These are phyloP conservation scores for Lactarius hatsudake DNA, from an alignment of 768 basidiomycete species.

Conservation along the genomic window DNA sequence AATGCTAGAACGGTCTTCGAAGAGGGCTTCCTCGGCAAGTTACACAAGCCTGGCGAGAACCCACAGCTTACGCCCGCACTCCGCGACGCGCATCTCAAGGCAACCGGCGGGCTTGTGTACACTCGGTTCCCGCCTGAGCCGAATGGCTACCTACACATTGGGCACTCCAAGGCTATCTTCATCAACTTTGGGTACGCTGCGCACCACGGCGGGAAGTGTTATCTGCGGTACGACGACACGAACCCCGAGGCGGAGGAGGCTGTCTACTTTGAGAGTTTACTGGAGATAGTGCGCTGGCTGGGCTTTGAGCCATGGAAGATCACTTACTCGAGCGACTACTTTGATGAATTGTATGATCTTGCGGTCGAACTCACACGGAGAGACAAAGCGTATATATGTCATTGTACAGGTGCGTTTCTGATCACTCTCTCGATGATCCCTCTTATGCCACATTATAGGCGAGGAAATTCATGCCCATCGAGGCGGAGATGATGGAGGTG, in stretches of 20 bases:
- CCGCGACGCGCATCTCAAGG: slow-evolving; percentile 75
- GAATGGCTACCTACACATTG: slow-evolving; percentile 93
- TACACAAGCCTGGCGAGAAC: slow-evolving; percentile 94
- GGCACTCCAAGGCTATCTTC: slow-evolving; percentile 98
- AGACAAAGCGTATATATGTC: slow-evolving; percentile 93
- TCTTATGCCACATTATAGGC: slow-evolving; percentile 45
- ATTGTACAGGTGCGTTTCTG: slow-evolving; percentile 79
- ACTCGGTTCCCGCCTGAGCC: slow-evolving; percentile 99
- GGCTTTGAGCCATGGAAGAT: slow-evolving; percentile 99
- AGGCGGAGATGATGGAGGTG: slow-evolving; percentile 77
- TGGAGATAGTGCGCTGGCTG: slow-evolving; percentile 94
- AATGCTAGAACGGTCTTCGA: slow-evolving; percentile 69
- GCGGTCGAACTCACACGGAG: slow-evolving; percentile 86
- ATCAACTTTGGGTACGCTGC: slow-evolving; percentile 99
- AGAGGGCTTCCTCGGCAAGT: slow-evolving; percentile 88
- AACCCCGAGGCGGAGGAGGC: slow-evolving; percentile 98
- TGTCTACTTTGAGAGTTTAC: slow-evolving; percentile 91
- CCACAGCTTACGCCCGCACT: slow-evolving; percentile 78
- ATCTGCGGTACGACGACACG: slow-evolving; percentile 96
- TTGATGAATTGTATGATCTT: slow-evolving; percentile 78
- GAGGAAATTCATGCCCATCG: slow-evolving; percentile 89
- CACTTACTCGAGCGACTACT: slow-evolving; percentile 98
- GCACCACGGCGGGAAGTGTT: slow-evolving; percentile 87
- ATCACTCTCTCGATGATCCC: neutral
- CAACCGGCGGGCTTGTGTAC: slow-evolving; percentile 79